Evolutionary conservation across 2,329 filamentous ascomycete species (phyloP).

Genomic region (Aspergillus sp.): DNA sequence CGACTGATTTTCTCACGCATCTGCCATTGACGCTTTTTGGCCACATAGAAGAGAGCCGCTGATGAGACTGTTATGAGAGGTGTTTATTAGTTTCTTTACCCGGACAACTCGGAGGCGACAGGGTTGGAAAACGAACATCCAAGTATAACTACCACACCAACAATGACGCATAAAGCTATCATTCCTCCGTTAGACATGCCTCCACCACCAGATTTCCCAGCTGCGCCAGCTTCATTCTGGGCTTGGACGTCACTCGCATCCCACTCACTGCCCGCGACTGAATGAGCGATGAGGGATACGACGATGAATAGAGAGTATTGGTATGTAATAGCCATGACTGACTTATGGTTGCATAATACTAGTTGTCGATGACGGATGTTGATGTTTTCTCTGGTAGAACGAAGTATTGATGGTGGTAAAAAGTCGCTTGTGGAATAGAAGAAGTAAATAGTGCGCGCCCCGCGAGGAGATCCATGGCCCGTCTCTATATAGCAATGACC

Average conservation of each 20-base stretch:
- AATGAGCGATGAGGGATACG: constrained; percentile 7
- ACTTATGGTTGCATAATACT: background rate
- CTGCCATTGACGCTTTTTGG: constrained; percentile 20
- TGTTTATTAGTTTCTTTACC: background rate
- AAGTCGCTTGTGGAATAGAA: no score
- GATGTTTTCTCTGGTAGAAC: background rate
- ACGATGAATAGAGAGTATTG: constrained; percentile 1
- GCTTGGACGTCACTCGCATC: constrained; percentile 14
- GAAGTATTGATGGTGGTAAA: background rate
- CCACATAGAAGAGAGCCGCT: constrained; percentile 19
- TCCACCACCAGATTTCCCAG: constrained; percentile 8
- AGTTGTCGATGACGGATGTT: no score
- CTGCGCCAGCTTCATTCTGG: constrained; percentile 13
- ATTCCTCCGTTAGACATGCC: constrained; percentile 19
- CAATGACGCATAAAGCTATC: constrained; percentile 21
- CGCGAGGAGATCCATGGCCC: background rate
- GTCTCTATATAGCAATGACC: constrained; percentile 2
- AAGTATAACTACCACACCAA: constrained; percentile 19
- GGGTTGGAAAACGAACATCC: constrained; percentile 15
- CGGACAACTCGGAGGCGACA: background rate
- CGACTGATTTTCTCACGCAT: constrained; percentile 20
- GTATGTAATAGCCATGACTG: constrained; percentile 3
- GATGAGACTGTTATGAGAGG: constrained; percentile 14
- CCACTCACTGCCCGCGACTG: constrained; percentile 8
- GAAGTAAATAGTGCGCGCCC: background rate